These are phyloP conservation scores for Ophiostoma sp. DNA, from an alignment of 2,329 filamentous ascomycete species.

Conservation along the genomic window DNA sequence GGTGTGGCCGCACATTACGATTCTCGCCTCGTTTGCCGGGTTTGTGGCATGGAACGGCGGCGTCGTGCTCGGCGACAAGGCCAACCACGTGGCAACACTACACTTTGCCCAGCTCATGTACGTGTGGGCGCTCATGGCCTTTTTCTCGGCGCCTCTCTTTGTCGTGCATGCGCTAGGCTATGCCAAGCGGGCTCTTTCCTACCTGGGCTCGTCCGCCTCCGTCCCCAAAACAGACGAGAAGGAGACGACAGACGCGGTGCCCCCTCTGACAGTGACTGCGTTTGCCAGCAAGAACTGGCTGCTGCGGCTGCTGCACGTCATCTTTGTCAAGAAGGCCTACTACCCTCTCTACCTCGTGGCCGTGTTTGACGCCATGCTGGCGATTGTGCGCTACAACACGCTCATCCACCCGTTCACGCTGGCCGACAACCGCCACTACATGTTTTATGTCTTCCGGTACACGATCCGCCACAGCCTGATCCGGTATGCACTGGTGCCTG, in stretches of 20 bases:
- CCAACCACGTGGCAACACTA: slow-evolving; percentile 84
- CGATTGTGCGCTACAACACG: slow-evolving; percentile 73
- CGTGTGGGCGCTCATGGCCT: slow-evolving; percentile 81
- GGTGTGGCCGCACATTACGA: slow-evolving; percentile 55
- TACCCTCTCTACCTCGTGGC: slow-evolving; percentile 36
- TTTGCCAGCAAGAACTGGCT: slow-evolving; percentile 4
- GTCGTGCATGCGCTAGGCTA: slow-evolving; percentile 32
- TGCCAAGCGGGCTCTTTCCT: background rate
- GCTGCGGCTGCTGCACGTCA: slow-evolving; percentile 22
- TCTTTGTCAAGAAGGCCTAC: slow-evolving; percentile 36
- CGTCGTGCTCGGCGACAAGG: slow-evolving; percentile 91
- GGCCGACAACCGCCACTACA: slow-evolving; percentile 93
- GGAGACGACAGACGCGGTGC: background rate
- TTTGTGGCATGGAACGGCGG: slow-evolving; percentile 87
- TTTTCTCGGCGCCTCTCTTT: slow-evolving; percentile 81
- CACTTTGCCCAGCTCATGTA: slow-evolving; percentile 93
- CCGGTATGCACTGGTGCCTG: slow-evolving; percentile 61
- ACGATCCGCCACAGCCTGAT: slow-evolving; percentile 64
- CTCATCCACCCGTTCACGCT: slow-evolving; percentile 93
- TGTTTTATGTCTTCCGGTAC: slow-evolving; percentile 92
- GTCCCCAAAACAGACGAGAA: background rate
- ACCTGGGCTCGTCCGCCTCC: background rate
- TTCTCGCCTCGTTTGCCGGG: slow-evolving; percentile 61
- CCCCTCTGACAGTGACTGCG: slow-evolving; percentile 4
- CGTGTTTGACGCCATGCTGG: slow-evolving; percentile 37